Base-by-base conservation (phyloP, 2,329 filamentous ascomycete genomes). In the Aureobasidium zeae region DNA sequence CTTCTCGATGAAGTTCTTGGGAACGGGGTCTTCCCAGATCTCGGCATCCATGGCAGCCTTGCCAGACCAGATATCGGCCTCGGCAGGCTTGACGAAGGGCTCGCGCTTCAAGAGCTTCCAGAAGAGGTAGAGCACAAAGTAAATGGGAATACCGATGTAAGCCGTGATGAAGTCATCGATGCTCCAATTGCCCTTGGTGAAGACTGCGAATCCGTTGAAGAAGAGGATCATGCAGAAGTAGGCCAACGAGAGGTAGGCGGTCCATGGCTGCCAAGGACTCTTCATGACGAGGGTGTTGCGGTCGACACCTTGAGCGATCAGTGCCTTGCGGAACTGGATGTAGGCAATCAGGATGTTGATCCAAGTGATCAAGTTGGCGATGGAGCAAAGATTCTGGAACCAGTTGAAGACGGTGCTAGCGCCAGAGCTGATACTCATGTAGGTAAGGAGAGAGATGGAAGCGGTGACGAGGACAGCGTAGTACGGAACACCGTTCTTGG, bases 101-200 rank as follows among this genome's bases (percentile, higher is more conserved):
- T 80, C 81, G 51, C 74, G 72, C 56, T 81, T 82, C 55, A 73
- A 63, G 25, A 79, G 58, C 59, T 86, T 85, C 75, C 79, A 85
- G 33, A 75, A 69, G 13, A 43, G 25, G 52, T 73, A 85, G 7
- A 73, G 62, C 5, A 61, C 57, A 11, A 65, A 52, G 56, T 64
- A 69, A 15, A 53, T 53, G 17, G 51, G 49, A 37, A 53, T 51
- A 16, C 47, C 50, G 25, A 54, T 48, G 34, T 55, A 55, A 2
- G 66, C 66, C 0, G 70, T 73, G 36, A 75, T 58, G 52, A 75
- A 75, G 19, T 62, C 61, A 32, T 67, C 61, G 7, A 67, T 56
- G 34, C 51, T 57, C 59, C 68, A 74, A 2, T 57, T 60, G 39
- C 50, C 58, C 33, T 54, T 52, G 20, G 62, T 65, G 51, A 86